Evolutionary conservation across 441 rosid species (phyloP), one percentile per base, ranked within the genome.

Genomic region (Erysimum cheiri): DNA sequence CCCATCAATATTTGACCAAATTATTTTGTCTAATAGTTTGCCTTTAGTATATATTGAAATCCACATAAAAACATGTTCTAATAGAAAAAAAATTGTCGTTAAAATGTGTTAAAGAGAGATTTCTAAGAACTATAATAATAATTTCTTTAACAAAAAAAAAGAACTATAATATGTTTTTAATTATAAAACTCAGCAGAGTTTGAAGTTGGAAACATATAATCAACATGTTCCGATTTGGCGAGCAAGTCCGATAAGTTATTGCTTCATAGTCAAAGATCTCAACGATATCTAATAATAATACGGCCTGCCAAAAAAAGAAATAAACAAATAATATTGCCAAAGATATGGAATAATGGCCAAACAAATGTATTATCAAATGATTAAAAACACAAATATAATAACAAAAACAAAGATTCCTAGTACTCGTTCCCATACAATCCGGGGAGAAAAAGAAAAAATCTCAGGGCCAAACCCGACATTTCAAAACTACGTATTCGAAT

Each of bases 391-490:
- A 8, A 2, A 5, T 19, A 43, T 13, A 19, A 31, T 6, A 31
- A 31, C 3, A 57, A 70, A 70, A 70, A 62, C 57, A 63, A 71
- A 61, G 75, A 71, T 71, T 62, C 75, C 56, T 71, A 63, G 69
- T 43, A 71, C 49, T 32, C 60, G 29, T 50, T n/a, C 36, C 72
- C 64, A 47, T 48, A 12, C n/a, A 59, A 59, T 39, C 50, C 66
- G 40, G 49, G 48, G 22, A 4, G 4, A 8, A 12, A 12, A 29
- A 53, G 1, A n/a, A 14, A 31, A 43, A 2, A 22, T 1, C 13
- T 26, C n/a, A 59, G 61, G 74, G 74, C 4, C 36, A 39, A 31
- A 60, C 2, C 5, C 26, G 68, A 41, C 46, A 32, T 70, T 70
- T 31, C 36, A 2, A 26, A 59, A 28, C 17, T n/a, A 41, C 14